phyloP scores from a whole-genome alignment of 163 green algal species.

The Prototheca stagnorum region DNA sequence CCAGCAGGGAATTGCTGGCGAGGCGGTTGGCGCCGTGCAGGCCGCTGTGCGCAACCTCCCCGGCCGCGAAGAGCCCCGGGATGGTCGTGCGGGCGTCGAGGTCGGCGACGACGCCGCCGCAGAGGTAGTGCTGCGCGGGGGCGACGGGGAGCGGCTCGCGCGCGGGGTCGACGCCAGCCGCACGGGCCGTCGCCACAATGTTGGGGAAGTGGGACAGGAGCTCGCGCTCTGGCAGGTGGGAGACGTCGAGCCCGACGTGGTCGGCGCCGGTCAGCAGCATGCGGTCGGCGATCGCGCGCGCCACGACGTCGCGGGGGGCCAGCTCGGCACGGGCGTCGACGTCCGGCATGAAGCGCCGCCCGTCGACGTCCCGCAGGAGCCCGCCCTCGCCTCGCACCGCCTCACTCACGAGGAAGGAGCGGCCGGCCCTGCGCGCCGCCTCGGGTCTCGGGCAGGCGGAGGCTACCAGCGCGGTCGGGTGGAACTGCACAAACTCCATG shows the following conservation, averaged over 20 bases:
- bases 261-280: constrained; percentile 26
- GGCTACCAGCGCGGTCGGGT: constrained; percentile 52
- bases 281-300: constrained; percentile 77
- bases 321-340: constrained; percentile 82
- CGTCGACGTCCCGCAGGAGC: constrained; percentile 57
- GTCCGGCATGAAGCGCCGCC: constrained; percentile 84
- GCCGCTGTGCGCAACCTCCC: constrained; percentile 84
- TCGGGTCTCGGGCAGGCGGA: constrained; percentile 5
- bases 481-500: constrained; percentile 98
- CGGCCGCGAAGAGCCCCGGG: constrained; percentile 77
- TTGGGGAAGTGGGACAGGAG: constrained; percentile 82
- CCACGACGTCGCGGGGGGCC: constrained; percentile 89
- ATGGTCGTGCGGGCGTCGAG: constrained; percentile 70
- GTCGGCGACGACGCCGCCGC: constrained; percentile 75
- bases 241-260: constrained; percentile 41
- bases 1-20: constrained; percentile 88
- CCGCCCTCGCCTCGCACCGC: constrained; percentile 87
- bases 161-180: constrained; percentile 55
- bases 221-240: constrained; percentile 24
- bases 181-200: constrained; percentile 55
- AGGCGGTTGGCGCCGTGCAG: constrained; percentile 96
- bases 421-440: constrained; percentile 5
- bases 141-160: constrained; percentile 82
- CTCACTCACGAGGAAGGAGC: constrained; percentile 89
- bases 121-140: constrained; percentile 95